phyloP scores from a whole-genome alignment of 2,329 filamentous ascomycete species.

The Sporothrix sp. region DNA sequence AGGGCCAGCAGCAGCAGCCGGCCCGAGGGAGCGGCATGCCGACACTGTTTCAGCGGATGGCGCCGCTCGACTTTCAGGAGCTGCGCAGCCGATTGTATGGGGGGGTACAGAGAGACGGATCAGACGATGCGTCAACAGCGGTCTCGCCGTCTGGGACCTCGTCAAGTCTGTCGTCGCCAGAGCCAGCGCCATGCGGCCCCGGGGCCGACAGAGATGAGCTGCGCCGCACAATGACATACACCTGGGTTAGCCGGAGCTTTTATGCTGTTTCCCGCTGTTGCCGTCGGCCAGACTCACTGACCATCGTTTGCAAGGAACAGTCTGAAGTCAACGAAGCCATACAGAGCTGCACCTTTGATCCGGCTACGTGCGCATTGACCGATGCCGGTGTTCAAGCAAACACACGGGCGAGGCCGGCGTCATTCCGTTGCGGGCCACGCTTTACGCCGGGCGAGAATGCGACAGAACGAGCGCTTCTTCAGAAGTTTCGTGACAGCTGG shows the following conservation, averaged over 20 bases:
- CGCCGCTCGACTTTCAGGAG: slow-evolving; percentile 20
- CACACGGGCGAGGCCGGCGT: neutral
- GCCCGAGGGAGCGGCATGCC: slow-evolving; percentile 18
- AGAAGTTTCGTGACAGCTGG: slow-evolving; percentile 7
- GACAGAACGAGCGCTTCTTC: neutral
- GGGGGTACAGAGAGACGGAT: neutral
- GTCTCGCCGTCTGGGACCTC: neutral
- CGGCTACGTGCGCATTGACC: neutral
- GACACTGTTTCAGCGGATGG: slow-evolving; percentile 25
- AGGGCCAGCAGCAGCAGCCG: slow-evolving; percentile 5
- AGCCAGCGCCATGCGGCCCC: too few species aligned
- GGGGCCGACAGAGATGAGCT: too few species aligned
- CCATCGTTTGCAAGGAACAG: neutral
- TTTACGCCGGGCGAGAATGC: neutral
- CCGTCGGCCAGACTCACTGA: too few species aligned
- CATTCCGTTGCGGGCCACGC: neutral
- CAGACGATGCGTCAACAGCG: neutral
- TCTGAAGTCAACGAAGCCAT: slow-evolving; percentile 17
- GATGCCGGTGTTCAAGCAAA: neutral
- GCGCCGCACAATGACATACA: neutral
- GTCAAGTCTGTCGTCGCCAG: neutral
- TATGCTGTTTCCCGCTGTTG: too few species aligned
- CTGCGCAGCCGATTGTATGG: slow-evolving; percentile 19
- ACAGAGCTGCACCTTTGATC: slow-evolving; percentile 8
- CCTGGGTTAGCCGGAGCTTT: neutral